Evolutionary conservation across 2,329 filamentous ascomycete genomes (phyloP).

Genomic region (Fusarium nurragi): DNA sequence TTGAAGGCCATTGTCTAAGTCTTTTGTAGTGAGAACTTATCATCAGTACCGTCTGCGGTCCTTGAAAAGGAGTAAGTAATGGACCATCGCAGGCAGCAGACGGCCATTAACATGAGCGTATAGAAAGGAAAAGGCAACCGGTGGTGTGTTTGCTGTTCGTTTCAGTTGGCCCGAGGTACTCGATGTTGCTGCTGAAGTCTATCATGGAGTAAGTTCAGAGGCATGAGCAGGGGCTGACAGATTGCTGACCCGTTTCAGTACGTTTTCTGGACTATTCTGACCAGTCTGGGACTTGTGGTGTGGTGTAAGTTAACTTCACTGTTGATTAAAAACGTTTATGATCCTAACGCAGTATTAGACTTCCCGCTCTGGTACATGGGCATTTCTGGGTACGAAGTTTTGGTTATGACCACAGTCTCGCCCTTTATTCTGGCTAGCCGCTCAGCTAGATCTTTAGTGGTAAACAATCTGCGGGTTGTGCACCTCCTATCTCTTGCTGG

Average conservation of each 20-base stretch:
- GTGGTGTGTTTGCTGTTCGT: conserved; percentile 72
- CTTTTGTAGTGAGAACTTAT: conserved; percentile 57
- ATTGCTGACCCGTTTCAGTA: conserved; percentile 64
- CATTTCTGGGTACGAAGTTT: conserved; percentile 92
- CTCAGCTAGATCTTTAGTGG: conserved; percentile 72
- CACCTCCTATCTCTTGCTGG: conserved; percentile 83
- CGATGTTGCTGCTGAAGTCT: conserved; percentile 87
- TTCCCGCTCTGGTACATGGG: conserved; percentile 99
- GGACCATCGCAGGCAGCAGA: neutral
- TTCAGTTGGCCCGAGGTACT: conserved; percentile 80
- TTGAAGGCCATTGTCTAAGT: conserved; percentile 53
- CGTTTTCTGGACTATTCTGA: conserved; percentile 95
- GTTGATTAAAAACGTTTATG: neutral
- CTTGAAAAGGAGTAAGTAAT: conserved; percentile 78
- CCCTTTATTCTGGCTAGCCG: conserved; percentile 80
- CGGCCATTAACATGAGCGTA: conserved; percentile 35
- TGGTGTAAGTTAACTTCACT: conserved; percentile 77
- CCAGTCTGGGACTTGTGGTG: conserved; percentile 85
- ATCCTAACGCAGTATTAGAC: conserved; percentile 59
- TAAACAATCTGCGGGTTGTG: conserved; percentile 73
- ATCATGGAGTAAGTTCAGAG: conserved; percentile 77
- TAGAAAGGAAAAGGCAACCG: conserved; percentile 80
- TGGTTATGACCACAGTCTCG: conserved; percentile 85
- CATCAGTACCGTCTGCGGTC: conserved; percentile 58
- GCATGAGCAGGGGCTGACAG: neutral